Conservation (phyloP, 106 monocot genomes). For the Platanthera guangdongensis region DNA sequence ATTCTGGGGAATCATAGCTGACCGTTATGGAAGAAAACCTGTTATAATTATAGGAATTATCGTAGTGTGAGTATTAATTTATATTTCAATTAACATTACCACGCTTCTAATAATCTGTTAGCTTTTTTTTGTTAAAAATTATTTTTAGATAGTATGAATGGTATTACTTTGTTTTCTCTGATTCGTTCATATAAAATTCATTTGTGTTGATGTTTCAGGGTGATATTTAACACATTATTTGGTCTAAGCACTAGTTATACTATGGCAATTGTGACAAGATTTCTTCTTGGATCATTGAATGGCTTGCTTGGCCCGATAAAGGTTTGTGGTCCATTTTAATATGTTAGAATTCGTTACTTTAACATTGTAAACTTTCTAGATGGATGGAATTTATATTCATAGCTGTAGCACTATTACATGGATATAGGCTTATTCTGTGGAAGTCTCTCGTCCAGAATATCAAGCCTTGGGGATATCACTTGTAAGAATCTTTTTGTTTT, state of each 20-base stretch:
- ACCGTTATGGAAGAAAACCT: conserved; percentile 78
- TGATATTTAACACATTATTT: conserved; percentile 77
- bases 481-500: conserved; percentile 26
- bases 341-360: background rate
- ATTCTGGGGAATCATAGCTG: conserved; percentile 72
- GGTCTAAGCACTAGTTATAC: conserved; percentile 74
- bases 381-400: background rate
- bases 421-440: conserved; percentile 55
- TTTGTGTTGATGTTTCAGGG: conserved; percentile 24
- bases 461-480: conserved; percentile 55
- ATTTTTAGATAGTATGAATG: background rate
- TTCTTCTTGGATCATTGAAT: conserved; percentile 78
- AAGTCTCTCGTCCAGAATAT: conserved; percentile 50
- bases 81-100: background rate
- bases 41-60: conserved; percentile 57
- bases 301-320: conserved; percentile 67
- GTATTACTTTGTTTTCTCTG: background rate
- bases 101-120: background rate
- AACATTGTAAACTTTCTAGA: background rate
- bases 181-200: background rate
- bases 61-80: conserved; percentile 46
- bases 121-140: background rate
- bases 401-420: background rate
- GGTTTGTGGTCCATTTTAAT: conserved; percentile 14
- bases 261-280: conserved; percentile 86